Conservation (phyloP, 768 basidiomycete genomes). For the Hericium alpestre region DNA sequence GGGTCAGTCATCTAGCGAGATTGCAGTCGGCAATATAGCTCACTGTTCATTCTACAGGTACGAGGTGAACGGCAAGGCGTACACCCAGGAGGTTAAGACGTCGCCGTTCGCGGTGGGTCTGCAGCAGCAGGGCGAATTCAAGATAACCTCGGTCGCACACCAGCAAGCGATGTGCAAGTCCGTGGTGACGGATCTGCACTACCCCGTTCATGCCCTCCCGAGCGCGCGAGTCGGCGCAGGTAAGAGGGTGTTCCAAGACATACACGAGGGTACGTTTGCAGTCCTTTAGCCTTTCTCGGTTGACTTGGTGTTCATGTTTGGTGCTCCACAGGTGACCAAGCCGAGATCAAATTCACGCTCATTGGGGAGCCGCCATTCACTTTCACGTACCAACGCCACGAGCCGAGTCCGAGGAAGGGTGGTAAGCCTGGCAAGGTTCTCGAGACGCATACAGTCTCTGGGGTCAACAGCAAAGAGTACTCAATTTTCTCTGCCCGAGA, state of each 20-base stretch:
- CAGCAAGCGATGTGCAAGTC: constrained; percentile 90
- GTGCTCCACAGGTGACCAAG: constrained; percentile 62
- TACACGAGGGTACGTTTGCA: constrained; percentile 64
- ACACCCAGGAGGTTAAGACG: constrained; percentile 62
- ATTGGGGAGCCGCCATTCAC: constrained; percentile 91
- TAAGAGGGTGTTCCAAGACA: constrained; percentile 68
- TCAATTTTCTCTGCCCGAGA: constrained; percentile 88
- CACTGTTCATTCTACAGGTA: constrained; percentile 39
- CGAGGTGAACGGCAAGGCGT: constrained; percentile 63
- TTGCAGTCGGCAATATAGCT: not conserved
- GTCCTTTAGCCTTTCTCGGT: not conserved
- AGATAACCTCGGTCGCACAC: constrained; percentile 81
- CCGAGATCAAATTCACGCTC: constrained; percentile 85
- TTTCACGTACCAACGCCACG: constrained; percentile 86
- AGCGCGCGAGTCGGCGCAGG: constrained; percentile 86
- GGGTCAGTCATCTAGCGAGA: constrained; percentile 36
- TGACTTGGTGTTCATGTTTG: not conserved
- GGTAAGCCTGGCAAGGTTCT: constrained; percentile 67
- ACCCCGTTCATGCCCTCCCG: constrained; percentile 73
- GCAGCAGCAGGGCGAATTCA: constrained; percentile 73
- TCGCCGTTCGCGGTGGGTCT: constrained; percentile 83
- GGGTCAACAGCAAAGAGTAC: constrained; percentile 64
- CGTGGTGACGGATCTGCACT: constrained; percentile 60
- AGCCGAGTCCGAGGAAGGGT: constrained; percentile 57
- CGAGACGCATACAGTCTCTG: constrained; percentile 85